Percentiles rank a stretch among this genome's conserved stretches.
phyloP scores from a whole-genome alignment of 352 stramenopile species.

The Globisporangium irregulare region DNA sequence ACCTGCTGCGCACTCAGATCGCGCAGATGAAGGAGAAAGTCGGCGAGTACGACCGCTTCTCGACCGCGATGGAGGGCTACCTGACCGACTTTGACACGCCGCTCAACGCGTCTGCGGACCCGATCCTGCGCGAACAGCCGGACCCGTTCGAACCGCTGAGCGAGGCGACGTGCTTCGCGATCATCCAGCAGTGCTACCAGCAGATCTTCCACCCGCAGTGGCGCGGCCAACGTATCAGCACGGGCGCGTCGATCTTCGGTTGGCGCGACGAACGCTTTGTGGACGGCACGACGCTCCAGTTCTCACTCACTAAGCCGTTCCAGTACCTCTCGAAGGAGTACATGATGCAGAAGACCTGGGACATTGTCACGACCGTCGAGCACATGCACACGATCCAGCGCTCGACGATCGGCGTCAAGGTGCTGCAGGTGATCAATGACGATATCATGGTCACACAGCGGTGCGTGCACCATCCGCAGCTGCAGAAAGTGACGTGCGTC shows the following conservation, averaged over 20 bases:
- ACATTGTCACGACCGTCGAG: slow-evolving; percentile 46
- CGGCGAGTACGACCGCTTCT: slow-evolving; percentile 36
- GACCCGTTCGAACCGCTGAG: slow-evolving; percentile 24
- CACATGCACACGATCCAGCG: slow-evolving; percentile 55
- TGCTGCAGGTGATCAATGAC: slow-evolving; percentile 48
- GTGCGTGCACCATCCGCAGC: slow-evolving; percentile 45
- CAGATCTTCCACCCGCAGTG: slow-evolving; percentile 43
- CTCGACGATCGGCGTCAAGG: slow-evolving; percentile 43
- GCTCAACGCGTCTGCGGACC: slow-evolving; percentile 3
- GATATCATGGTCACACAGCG: slow-evolving; percentile 42
- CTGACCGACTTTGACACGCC: slow-evolving; percentile 27
- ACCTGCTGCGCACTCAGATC: slow-evolving; percentile 31
- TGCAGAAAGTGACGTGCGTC: slow-evolving; percentile 45
- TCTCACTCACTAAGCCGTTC: slow-evolving; percentile 36
- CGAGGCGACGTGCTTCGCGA: slow-evolving; percentile 31
- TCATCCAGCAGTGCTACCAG: slow-evolving; percentile 51
- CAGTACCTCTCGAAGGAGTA: slow-evolving; percentile 25
- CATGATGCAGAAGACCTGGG: slow-evolving; percentile 49
- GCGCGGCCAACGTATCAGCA: slow-evolving; percentile 38
- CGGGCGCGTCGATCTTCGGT: slow-evolving; percentile 37
- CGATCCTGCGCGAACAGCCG: slow-evolving; percentile 4
- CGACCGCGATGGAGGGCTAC: slow-evolving; percentile 35
- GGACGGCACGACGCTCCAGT: slow-evolving; percentile 45
- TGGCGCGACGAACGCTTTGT: slow-evolving; percentile 55
- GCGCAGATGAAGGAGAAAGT: slow-evolving; percentile 33